Evolutionary conservation across 2,329 filamentous ascomycete genomes (phyloP).

Genomic region (Zymoseptoria pseudotritici): DNA sequence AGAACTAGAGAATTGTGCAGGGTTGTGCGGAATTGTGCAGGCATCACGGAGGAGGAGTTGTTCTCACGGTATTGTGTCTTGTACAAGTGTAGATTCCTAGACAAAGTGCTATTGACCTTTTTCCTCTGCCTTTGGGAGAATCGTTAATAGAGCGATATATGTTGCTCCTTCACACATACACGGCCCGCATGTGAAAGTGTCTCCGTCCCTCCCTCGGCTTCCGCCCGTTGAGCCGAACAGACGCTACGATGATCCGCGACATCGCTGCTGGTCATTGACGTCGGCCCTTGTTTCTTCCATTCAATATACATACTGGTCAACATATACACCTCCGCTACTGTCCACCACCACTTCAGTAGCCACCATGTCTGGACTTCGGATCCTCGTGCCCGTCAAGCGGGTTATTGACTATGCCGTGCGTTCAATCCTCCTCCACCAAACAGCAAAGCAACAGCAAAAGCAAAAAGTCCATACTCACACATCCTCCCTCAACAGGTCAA

Average conservation of each 20-base stretch:
- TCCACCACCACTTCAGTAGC: not conserved
- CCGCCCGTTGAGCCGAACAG: too few species aligned
- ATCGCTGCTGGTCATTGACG: too few species aligned
- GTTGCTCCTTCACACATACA: too few species aligned
- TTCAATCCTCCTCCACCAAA: not conserved
- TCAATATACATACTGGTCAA: not conserved
- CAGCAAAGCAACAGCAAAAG: not conserved
- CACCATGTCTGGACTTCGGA: slow-evolving; percentile 43
- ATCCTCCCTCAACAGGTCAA: slow-evolving; percentile 47
- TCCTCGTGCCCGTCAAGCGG: slow-evolving; percentile 50
- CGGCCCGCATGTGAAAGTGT: not conserved
- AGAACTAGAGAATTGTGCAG: too few species aligned
- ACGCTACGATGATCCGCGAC: too few species aligned
- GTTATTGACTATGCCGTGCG: slow-evolving; percentile 53
- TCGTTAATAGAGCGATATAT: too few species aligned
- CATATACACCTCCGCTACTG: not conserved
- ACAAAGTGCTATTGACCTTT: too few species aligned
- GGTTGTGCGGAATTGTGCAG: too few species aligned
- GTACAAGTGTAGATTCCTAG: too few species aligned
- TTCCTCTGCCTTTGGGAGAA: too few species aligned
- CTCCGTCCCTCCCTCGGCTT: not conserved
- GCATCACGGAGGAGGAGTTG: too few species aligned
- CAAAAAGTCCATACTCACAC: slow-evolving; percentile 1
- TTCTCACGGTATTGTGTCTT: too few species aligned
- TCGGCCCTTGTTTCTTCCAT: not conserved